These are phyloP conservation scores for Helotiales sp. DNA, from an alignment of 2,329 filamentous ascomycete genomes.

Conservation along the genomic window DNA sequence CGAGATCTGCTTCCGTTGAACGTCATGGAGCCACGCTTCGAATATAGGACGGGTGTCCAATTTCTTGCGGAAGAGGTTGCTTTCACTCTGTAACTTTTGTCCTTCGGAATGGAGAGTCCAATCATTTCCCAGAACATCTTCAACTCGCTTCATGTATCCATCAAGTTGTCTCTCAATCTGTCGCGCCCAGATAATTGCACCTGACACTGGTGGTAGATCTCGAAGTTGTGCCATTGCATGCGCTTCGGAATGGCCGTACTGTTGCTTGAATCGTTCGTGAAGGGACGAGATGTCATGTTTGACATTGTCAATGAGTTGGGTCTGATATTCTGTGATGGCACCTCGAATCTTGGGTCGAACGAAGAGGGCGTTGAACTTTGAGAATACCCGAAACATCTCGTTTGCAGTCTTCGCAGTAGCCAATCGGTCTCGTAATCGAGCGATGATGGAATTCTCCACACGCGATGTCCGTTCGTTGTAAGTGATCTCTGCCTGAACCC, in stretches of 20 bases:
- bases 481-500: constrained; percentile 90
- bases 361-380: constrained; percentile 98
- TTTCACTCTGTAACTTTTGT: constrained; percentile 88
- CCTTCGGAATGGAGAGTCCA: constrained; percentile 95
- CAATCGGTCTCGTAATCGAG: constrained; percentile 84
- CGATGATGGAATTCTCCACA: constrained; percentile 99
- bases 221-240: constrained; percentile 98
- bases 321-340: constrained; percentile 97
- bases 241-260: constrained; percentile 96
- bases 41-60: constrained; percentile 92
- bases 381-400: constrained; percentile 99
- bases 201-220: constrained; percentile 92
- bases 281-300: constrained; percentile 92
- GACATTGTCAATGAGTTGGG: constrained; percentile 95
- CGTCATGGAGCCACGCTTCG: constrained; percentile 91
- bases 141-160: constrained; percentile 98
- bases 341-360: constrained; percentile 98
- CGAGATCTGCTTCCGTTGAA: constrained; percentile 82
- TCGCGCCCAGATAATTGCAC: constrained; percentile 94
- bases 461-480: constrained; percentile 97
- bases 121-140: constrained; percentile 90
- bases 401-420: constrained; percentile 96
- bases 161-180: constrained; percentile 97
- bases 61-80: constrained; percentile 93
- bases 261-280: constrained; percentile 97